Conservation (phyloP, 306 rosid genomes). For the Pyrus pyrifolia region DNA sequence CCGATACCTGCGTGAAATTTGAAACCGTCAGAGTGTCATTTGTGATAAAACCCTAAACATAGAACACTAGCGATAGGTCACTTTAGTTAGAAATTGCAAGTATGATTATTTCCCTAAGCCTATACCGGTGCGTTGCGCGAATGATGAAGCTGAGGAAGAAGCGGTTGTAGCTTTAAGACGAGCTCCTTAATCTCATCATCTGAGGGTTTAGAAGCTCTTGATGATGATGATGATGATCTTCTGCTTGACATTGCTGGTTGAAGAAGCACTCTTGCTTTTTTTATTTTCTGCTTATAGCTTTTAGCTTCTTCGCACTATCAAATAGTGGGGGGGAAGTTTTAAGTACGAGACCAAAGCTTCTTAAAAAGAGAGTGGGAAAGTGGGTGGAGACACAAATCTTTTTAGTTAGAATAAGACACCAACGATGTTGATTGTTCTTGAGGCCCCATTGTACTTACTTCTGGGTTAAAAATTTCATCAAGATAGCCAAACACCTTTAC, state of each 20-base stretch:
- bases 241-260: slow-evolving; percentile 19
- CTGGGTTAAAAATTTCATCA: neutral
- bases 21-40: neutral
- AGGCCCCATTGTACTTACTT: neutral
- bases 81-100: neutral
- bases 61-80: neutral
- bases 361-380: slow-evolving; percentile 12
- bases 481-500: too few species aligned
- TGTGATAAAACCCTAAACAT: neutral
- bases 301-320: neutral
- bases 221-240: slow-evolving; percentile 8
- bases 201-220: slow-evolving; percentile 8
- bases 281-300: neutral
- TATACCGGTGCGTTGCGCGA: slow-evolving; percentile 16
- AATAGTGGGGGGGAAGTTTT: slow-evolving; percentile 1
- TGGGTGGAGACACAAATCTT: neutral
- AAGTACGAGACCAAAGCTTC: neutral
- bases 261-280: neutral
- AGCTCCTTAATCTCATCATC: slow-evolving; percentile 28
- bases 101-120: neutral
- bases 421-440: neutral
- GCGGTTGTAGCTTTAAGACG: slow-evolving; percentile 22
- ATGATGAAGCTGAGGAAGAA: slow-evolving; percentile 30
- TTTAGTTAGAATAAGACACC: slow-evolving; percentile 9
- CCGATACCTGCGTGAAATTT: slow-evolving; percentile 14